Percentiles rank a stretch among this genome's conserved stretches.
phyloP scores from a whole-genome alignment of 129 eudicot genomes.

The Centella asiatica region DNA sequence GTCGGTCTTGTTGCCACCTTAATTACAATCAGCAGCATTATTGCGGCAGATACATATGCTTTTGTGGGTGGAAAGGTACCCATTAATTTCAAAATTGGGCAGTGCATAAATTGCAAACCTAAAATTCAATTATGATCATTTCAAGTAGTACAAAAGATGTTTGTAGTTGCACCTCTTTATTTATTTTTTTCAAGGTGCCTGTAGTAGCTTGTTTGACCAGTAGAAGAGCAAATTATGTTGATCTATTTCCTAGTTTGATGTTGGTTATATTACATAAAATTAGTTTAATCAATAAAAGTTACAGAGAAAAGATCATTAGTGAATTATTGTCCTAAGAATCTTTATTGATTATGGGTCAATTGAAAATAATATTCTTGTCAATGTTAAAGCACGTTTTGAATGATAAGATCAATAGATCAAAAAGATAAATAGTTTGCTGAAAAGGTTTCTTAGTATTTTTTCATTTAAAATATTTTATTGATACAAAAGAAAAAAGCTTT shows the following conservation, averaged over 20 bases:
- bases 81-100: neutral
- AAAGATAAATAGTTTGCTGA: neutral
- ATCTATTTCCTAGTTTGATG: too few species aligned
- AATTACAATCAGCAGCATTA: constrained; percentile 78
- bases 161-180: neutral
- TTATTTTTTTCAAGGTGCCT: too few species aligned
- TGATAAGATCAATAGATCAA: neutral
- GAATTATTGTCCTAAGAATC: neutral
- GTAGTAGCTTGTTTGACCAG: too few species aligned
- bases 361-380: neutral
- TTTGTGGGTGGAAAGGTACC: constrained; percentile 91
- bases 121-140: constrained; percentile 10
- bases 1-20: constrained; percentile 97
- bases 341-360: neutral
- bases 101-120: neutral
- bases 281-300: too few species aligned
- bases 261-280: too few species aligned
- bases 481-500: too few species aligned
- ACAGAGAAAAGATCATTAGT: too few species aligned
- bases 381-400: neutral
- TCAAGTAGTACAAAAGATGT: neutral
- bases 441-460: too few species aligned
- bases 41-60: constrained; percentile 97
- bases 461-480: too few species aligned
- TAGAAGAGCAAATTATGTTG: too few species aligned